Evolutionary conservation across 2,329 filamentous ascomycete genomes (phyloP), one percentile per base, ranked within the genome.

Genomic region (Rachicladosporium sp.): DNA sequence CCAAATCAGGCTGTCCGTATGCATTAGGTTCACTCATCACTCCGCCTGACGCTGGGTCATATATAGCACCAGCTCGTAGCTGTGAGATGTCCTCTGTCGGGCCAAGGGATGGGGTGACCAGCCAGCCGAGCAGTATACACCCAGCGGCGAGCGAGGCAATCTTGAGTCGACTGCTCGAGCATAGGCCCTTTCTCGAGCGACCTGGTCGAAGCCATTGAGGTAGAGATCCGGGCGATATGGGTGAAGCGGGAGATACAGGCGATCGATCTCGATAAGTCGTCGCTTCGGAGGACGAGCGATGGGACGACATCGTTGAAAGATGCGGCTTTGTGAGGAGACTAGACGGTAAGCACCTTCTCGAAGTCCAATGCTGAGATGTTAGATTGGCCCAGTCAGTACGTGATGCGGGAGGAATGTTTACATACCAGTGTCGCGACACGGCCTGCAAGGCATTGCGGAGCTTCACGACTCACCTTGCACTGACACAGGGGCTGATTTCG

Each of bases 71-170:
- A 27, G 23, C 23, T 8, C 23, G 23, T 7, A 27, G 23, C 6
- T 8, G 5, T 8, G 23, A 4, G 42, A 23, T 33, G 2, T 46
- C 36, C 4, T 38, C 43, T 4, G 30, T 33, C 7, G 50, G 44
- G 4, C 47, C 49, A 27, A 59, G 41, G 2, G 43, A 46, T 9
- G 51, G 50, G 10, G 55, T 58, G 4, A 56, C 34, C 27, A 52
- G 44, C 47, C 53, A 58, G 2, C 56, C 56, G 21, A 58, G 45
- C 11, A 53, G n/a, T 5, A 59, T 43, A 33, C 51, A 56, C 2
- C 41, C 44, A 10, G 46, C 10, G 2, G 46, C 53, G 5, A 56
- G 41, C 6, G 50, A 38, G 10, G 49, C 31, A 13, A 55, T 31
- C 31, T 51, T 51, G 33, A 57, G 27, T 29, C n/a, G n/a, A n/a